Conservation (phyloP, 768 basidiomycete species). For the Dictyophora rubrovolvata region DNA sequence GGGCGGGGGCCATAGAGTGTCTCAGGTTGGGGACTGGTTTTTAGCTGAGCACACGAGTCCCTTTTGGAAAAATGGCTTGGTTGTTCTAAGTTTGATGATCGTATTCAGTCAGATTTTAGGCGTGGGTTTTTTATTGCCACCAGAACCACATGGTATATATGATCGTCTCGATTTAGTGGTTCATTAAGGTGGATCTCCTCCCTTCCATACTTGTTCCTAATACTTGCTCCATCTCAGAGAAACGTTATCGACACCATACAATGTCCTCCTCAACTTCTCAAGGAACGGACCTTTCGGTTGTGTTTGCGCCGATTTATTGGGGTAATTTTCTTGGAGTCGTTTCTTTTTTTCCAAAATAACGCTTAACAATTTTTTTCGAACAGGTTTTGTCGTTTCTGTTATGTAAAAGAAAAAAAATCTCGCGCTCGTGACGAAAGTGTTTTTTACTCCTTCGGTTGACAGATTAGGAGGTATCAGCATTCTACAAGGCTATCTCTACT, state of each 20-base stretch:
- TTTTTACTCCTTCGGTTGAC: conserved; percentile 28
- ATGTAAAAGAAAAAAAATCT: not conserved
- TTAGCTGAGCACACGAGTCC: too few relatives aligned
- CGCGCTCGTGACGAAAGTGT: not conserved
- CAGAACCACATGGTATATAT: not conserved
- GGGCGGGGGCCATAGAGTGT: too few relatives aligned
- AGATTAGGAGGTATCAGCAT: conserved; percentile 32
- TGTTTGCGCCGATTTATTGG: conserved; percentile 5
- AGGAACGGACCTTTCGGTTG: not conserved
- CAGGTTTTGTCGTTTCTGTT: conserved; percentile 5
- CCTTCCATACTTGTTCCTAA: not conserved
- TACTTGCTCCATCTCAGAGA: not conserved
- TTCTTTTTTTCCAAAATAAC: not conserved
- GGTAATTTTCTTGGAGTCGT: not conserved
- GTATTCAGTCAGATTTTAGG: too few relatives aligned
- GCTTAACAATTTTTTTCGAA: not conserved
- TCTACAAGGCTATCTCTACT: conserved; percentile 33
- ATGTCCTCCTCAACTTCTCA: not conserved
- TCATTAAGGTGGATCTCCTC: not conserved
- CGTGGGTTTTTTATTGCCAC: too few relatives aligned
- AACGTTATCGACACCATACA: too few relatives aligned
- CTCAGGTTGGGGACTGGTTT: too few relatives aligned
- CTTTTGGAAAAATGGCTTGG: too few relatives aligned
- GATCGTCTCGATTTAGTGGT: not conserved
- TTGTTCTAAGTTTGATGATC: too few relatives aligned